Evolutionary conservation across 768 basidiomycete species (phyloP), one percentile per base, ranked within the genome.

Genomic region (Leccinum sublutescens): DNA sequence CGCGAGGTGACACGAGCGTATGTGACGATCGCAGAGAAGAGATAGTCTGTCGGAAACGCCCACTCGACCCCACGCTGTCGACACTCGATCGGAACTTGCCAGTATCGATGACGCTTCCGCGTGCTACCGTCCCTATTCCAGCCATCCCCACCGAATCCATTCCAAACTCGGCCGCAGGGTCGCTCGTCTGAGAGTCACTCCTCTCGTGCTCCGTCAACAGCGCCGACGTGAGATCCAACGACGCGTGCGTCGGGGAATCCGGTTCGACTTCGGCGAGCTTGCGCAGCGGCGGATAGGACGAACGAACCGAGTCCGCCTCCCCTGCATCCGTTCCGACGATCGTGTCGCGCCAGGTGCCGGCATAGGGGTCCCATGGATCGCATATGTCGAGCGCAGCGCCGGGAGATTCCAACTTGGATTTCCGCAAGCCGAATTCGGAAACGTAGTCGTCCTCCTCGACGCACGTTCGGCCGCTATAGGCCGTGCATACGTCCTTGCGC

Each of bases 91-190:
- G 61, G 3, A 66, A 15, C 19, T 48, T 60, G 4, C 15, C 38
- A 38, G 55, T 4, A 53, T 65, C 64, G 51, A 75, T 64, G 43
- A 63, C 45, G 59, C 76, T 72, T 25, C 75, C 68, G 3, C 78
- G 64, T 31, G 72, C 73, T 5, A 73, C 75, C 2, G 80, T 82
- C 12, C 80, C 81, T 9, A 82, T 61, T 9, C 81, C 81, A 10
- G 77, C 76, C 81, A 82, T 80, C 19, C 78, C 74, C 56, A 45
- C 43, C 2, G 56, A 52, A 4, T 14, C 19, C 60, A 62, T 27
- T 19, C 59, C 73, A 43, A 67, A 71, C 56, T 72, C 71, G 1
- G 53, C 64, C 6, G n/a, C 43, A 19, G 43, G 10, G 43, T 45
- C 43, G 19, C 43, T 45, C 43, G 19, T 45, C 43, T 45, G 43